Conservation (phyloP, 306 rosid species). For the Crotalaria pallida region DNA sequence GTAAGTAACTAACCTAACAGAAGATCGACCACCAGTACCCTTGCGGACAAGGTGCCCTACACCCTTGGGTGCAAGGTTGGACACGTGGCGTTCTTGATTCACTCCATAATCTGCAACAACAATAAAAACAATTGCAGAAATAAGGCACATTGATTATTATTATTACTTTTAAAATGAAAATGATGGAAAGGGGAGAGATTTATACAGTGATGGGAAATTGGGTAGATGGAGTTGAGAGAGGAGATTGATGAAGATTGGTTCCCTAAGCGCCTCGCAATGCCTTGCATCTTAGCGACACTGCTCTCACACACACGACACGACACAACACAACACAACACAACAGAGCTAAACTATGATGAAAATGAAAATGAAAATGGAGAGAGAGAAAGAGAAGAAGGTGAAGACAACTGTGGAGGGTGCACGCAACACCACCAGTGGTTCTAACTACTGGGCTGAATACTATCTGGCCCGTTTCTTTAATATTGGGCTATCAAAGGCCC, state of each 20-base stretch:
- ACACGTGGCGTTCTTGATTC: slow-evolving; percentile 59
- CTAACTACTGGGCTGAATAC: too few relatives aligned
- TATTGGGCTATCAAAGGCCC: too few relatives aligned
- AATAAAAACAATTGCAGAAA: neutral
- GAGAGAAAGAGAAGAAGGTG: neutral
- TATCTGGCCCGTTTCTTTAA: too few relatives aligned
- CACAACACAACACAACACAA: too few relatives aligned
- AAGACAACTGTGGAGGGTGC: neutral
- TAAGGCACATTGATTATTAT: slow-evolving; percentile 6
- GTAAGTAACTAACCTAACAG: slow-evolving; percentile 55
- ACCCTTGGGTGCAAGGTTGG: slow-evolving; percentile 71
- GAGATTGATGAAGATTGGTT: slow-evolving; percentile 46
- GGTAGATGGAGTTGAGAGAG: slow-evolving; percentile 47
- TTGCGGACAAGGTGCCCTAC: slow-evolving; percentile 85
- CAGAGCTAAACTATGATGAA: too few relatives aligned
- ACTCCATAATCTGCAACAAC: slow-evolving; percentile 51
- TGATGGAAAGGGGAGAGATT: neutral
- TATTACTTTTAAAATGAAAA: neutral
- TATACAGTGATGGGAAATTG: slow-evolving; percentile 58
- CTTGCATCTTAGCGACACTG: slow-evolving; percentile 61
- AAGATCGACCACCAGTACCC: slow-evolving; percentile 99
- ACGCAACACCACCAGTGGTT: too few relatives aligned
- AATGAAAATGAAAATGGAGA: neutral
- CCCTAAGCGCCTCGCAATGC: slow-evolving; percentile 63
- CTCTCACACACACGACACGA: neutral